phyloP scores from a whole-genome alignment of 805 yeast species.

The Yamadazyma takamatsuzukensis region DNA sequence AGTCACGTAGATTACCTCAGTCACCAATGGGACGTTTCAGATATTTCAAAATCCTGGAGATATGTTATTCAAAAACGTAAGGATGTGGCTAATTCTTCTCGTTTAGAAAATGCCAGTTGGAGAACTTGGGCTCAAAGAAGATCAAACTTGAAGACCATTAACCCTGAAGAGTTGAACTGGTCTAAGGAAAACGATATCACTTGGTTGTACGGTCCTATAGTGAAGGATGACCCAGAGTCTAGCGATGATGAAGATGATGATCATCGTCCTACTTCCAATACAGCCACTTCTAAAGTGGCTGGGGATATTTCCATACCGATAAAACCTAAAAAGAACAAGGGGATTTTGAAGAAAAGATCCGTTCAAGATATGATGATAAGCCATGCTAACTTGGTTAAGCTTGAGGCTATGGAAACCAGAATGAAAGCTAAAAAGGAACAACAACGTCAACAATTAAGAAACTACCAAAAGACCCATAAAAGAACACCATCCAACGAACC shows the following conservation, averaged over 20 bases:
- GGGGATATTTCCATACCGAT: slow-evolving; percentile 42
- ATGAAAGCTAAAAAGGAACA: slow-evolving; percentile 30
- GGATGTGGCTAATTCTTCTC: slow-evolving; percentile 64
- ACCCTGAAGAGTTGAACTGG: slow-evolving; percentile 94
- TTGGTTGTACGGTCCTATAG: slow-evolving; percentile 93
- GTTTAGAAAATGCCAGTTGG: slow-evolving; percentile 69
- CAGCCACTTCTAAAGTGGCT: slow-evolving; percentile 42
- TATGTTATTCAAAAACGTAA: slow-evolving; percentile 80
- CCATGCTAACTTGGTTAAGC: slow-evolving; percentile 46
- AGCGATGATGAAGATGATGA: slow-evolving; percentile 18
- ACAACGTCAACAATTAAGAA: slow-evolving; percentile 10
- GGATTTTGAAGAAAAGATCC: slow-evolving; percentile 84
- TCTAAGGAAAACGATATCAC: slow-evolving; percentile 95
- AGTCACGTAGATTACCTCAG: slow-evolving; percentile 93
- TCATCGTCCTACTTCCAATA: slow-evolving; percentile 15
- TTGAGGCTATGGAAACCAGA: slow-evolving; percentile 37
- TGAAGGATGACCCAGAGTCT: slow-evolving; percentile 39
- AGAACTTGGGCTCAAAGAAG: slow-evolving; percentile 90
- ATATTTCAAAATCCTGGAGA: slow-evolving; percentile 93
- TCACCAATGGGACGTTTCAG: slow-evolving; percentile 93
- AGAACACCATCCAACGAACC: slow-evolving; percentile 21
- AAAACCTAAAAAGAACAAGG: slow-evolving; percentile 45
- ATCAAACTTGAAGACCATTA: slow-evolving; percentile 64
- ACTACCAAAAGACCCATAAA: slow-evolving; percentile 10
- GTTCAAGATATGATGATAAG: slow-evolving; percentile 76